Evolutionary conservation across 768 basidiomycete species (phyloP).

Genomic region (Gyrodon lividus): DNA sequence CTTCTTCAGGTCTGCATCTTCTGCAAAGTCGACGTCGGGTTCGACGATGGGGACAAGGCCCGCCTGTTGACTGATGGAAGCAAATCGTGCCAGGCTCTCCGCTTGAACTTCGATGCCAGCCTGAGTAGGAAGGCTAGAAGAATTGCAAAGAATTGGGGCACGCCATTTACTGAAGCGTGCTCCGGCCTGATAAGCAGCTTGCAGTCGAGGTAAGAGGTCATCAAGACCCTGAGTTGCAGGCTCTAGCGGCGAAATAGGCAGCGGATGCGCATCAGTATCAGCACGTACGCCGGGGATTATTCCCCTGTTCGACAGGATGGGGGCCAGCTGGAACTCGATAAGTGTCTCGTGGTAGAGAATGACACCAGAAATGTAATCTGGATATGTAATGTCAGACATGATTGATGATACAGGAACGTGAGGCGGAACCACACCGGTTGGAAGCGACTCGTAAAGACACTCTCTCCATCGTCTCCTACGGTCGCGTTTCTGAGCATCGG

Average conservation of each 20-base stretch:
- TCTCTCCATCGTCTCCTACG: conserved; percentile 45
- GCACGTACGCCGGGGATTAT: conserved; percentile 52
- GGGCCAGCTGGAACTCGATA: conserved; percentile 48
- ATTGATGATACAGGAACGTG: neutral
- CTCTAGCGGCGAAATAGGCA: conserved; percentile 44
- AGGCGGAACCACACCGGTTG: conserved; percentile 33
- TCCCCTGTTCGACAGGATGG: conserved; percentile 41
- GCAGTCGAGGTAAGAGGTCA: conserved; percentile 41
- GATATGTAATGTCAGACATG: neutral
- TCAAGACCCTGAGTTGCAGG: conserved; percentile 52
- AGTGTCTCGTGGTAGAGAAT: conserved; percentile 51
- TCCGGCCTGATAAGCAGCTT: conserved; percentile 42
- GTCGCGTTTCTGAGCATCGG: conserved; percentile 39
- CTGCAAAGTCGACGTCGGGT: conserved; percentile 51
- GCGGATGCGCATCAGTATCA: conserved; percentile 46
- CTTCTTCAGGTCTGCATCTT: conserved; percentile 44
- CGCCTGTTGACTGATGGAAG: conserved; percentile 50
- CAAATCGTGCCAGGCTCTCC: conserved; percentile 47
- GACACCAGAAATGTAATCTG: conserved; percentile 51
- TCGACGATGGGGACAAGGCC: conserved; percentile 54
- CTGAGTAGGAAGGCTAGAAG: conserved; percentile 39
- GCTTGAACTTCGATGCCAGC: conserved; percentile 45
- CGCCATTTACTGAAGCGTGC: conserved; percentile 55
- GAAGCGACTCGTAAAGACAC: conserved; percentile 41
- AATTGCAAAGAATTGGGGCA: conserved; percentile 47